A percentile compares a stretch with the other conserved stretches of the same genome.
Conservation (phyloP, 73 alveolate species). For the Diophrys sp. region DNA sequence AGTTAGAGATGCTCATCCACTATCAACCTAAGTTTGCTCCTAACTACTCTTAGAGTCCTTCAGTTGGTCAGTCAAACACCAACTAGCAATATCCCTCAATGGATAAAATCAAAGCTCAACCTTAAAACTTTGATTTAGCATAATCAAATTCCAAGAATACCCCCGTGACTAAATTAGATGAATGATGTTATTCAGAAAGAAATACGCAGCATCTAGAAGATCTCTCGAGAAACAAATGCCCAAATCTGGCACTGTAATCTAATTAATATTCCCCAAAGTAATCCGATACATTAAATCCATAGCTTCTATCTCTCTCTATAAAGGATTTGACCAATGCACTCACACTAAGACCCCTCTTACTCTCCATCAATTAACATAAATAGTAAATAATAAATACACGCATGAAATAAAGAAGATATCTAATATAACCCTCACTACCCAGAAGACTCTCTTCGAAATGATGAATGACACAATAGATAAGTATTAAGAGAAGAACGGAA, state of each 20-base stretch:
- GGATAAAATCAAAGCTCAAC: too few relatives aligned
- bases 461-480: constrained; percentile 10
- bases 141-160: too few relatives aligned
- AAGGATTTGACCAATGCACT: constrained; percentile 17
- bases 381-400: not conserved
- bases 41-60: too few relatives aligned
- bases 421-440: constrained; percentile 24
- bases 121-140: too few relatives aligned
- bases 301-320: constrained; percentile 13
- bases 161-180: too few relatives aligned
- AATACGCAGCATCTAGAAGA: not conserved
- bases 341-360: constrained; percentile 10
- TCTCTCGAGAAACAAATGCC: constrained; percentile 19
- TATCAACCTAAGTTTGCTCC: too few relatives aligned
- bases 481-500: not conserved
- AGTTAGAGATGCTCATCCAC: not conserved
- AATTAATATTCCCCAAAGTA: constrained; percentile 33
- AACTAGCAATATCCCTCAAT: too few relatives aligned
- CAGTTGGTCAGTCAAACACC: too few relatives aligned
- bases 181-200: too few relatives aligned
- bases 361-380: not conserved
- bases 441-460: constrained; percentile 31
- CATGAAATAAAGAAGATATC: constrained; percentile 19
- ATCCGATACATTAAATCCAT: constrained; percentile 42
- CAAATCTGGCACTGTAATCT: constrained; percentile 3